phyloP scores from a whole-genome alignment of 2,329 filamentous ascomycete genomes.

The Pestalotiopsis sp. region DNA sequence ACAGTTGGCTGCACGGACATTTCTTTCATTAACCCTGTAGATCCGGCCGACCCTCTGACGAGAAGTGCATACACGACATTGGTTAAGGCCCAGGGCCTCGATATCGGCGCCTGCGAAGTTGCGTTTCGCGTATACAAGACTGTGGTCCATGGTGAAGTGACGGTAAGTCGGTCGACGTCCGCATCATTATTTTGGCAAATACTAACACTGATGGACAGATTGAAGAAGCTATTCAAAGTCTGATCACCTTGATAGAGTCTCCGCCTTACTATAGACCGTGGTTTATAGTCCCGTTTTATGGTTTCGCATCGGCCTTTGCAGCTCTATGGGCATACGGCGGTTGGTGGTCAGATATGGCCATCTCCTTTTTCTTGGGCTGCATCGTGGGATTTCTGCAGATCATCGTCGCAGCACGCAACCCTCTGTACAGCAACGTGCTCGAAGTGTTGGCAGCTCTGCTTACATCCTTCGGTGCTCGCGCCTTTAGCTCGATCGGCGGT shows the following conservation, averaged over 20 bases:
- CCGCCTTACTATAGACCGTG: constrained; percentile 17
- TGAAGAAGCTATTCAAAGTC: constrained; percentile 16
- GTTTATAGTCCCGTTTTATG: constrained; percentile 47
- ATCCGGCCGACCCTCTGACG: constrained; percentile 15
- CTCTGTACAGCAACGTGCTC: constrained; percentile 68
- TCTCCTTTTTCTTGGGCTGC: constrained; percentile 71
- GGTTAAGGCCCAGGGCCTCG: constrained; percentile 20
- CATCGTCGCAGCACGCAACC: constrained; percentile 68
- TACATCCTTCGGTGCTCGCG: constrained; percentile 64
- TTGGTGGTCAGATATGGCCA: constrained; percentile 71
- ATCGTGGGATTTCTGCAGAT: constrained; percentile 72
- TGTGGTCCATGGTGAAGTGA: constrained; percentile 17
- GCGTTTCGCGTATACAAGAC: constrained; percentile 19
- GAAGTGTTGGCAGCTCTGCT: constrained; percentile 64
- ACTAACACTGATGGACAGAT: neutral
- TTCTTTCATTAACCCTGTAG: constrained; percentile 14
- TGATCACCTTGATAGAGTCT: constrained; percentile 10
- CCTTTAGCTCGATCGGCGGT: constrained; percentile 60
- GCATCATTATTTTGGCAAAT: too few relatives aligned
- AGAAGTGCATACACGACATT: constrained; percentile 19
- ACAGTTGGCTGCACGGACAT: constrained; percentile 21
- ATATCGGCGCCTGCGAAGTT: constrained; percentile 19
- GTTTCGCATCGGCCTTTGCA: constrained; percentile 71
- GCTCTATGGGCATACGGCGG: constrained; percentile 77
- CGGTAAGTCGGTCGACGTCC: neutral